Percentiles rank a stretch among this genome's conserved stretches.
These are phyloP conservation scores for Aspergillus puulaauensis DNA, from an alignment of 2,329 filamentous ascomycete species.

Conservation along the genomic window DNA sequence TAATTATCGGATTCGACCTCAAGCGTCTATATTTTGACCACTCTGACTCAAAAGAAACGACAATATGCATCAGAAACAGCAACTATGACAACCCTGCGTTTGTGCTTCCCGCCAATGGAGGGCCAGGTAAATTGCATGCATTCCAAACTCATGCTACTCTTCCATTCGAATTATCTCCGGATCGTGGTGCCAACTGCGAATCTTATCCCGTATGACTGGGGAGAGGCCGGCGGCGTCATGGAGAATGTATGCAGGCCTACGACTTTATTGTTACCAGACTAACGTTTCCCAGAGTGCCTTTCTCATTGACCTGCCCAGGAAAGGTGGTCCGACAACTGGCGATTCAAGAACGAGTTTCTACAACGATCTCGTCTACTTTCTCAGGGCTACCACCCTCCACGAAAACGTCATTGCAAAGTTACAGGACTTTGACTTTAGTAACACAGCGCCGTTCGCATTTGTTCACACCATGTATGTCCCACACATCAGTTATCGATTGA, in stretches of 20 bases:
- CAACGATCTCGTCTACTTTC: constrained; percentile 68
- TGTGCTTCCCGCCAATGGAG: constrained; percentile 81
- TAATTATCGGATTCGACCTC: neutral
- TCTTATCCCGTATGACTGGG: constrained; percentile 84
- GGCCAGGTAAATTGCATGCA: constrained; percentile 76
- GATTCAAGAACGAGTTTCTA: constrained; percentile 57
- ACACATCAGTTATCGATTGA: neutral
- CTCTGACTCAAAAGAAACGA: constrained; percentile 27
- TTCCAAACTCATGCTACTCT: constrained; percentile 90
- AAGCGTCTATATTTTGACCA: neutral
- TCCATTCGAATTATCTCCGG: constrained; percentile 69
- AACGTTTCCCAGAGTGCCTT: constrained; percentile 65
- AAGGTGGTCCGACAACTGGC: constrained; percentile 26
- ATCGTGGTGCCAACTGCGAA: constrained; percentile 88
- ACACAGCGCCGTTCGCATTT: constrained; percentile 72
- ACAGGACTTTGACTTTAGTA: constrained; percentile 75
- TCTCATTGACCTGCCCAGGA: constrained; percentile 79
- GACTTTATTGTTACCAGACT: constrained; percentile 10
- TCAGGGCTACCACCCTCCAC: constrained; percentile 65
- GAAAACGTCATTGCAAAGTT: constrained; percentile 67
- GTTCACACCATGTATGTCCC: constrained; percentile 74
- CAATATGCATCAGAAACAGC: constrained; percentile 41
- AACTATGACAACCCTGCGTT: constrained; percentile 54
- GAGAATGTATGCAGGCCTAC: constrained; percentile 65
- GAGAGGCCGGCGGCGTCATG: constrained; percentile 71